These are phyloP conservation scores for Leersia perrieri DNA, from an alignment of 176 grass and related monocot species.

Conservation along the genomic window DNA sequence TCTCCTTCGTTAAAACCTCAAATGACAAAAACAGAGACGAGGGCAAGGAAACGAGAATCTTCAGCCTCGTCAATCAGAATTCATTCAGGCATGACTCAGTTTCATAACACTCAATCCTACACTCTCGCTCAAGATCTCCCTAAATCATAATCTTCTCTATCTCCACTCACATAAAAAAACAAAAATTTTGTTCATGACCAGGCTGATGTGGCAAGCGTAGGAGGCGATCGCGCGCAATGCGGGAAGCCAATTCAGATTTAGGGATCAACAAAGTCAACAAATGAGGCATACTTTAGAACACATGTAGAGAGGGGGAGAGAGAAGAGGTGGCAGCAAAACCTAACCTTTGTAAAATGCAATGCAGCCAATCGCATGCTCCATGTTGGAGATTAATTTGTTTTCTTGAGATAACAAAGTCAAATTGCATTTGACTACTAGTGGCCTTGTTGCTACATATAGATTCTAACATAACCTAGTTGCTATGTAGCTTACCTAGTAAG, in stretches of 20 bases:
- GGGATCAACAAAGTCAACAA: slow-evolving; percentile 37
- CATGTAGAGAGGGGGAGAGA: background rate
- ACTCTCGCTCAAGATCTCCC: slow-evolving; percentile 24
- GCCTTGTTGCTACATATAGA: too few species aligned
- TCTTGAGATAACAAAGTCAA: too few species aligned
- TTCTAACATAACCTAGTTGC: too few species aligned
- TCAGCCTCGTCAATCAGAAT: background rate
- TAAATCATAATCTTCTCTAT: background rate
- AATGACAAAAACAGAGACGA: background rate
- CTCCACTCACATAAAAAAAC: background rate
- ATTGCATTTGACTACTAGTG: too few species aligned
- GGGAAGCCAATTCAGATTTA: slow-evolving; percentile 41
- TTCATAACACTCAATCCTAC: background rate
- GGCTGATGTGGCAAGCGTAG: background rate
- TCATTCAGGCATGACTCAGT: background rate
- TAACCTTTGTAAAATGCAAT: slow-evolving; percentile 37
- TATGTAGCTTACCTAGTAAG: too few species aligned
- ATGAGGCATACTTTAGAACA: background rate
- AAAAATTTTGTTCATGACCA: background rate
- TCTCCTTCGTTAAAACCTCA: background rate
- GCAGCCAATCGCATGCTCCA: slow-evolving; percentile 29
- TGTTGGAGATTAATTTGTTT: too few species aligned
- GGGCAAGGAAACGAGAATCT: background rate
- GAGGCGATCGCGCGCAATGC: slow-evolving; percentile 34
- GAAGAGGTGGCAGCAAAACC: slow-evolving; percentile 17